phyloP scores from a whole-genome alignment of 2,329 filamentous ascomycete genomes.

The Calcarisporium arbuscula region DNA sequence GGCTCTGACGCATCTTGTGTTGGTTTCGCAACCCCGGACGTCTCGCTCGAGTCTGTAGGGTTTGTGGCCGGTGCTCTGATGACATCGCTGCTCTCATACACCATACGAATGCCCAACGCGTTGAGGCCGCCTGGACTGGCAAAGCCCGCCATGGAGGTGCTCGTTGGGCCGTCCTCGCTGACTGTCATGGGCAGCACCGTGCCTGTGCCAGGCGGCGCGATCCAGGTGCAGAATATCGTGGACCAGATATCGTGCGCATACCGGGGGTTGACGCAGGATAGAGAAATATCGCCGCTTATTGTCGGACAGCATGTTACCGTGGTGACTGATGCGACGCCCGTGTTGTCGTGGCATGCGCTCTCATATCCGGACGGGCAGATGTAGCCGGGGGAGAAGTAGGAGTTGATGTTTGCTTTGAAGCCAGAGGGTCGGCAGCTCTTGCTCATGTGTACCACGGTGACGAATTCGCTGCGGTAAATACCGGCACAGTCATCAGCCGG shows the following conservation, averaged over 20 bases:
- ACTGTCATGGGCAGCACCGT: conserved; percentile 19
- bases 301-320: conserved; percentile 30
- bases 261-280: conserved; percentile 20
- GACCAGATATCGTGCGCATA: conserved; percentile 16
- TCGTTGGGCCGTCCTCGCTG: conserved; percentile 15
- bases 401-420: conserved; percentile 18
- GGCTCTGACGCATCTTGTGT: neutral
- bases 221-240: conserved; percentile 27
- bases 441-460: conserved; percentile 25
- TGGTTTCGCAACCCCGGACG: neutral
- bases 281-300: conserved; percentile 15
- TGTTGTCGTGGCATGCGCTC: conserved; percentile 21
- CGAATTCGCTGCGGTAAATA: conserved; percentile 12
- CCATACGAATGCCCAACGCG: conserved; percentile 28
- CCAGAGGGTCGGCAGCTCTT: conserved; percentile 21
- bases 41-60: neutral
- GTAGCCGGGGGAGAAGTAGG: conserved; percentile 25
- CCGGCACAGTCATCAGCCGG: conserved; percentile 15
- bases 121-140: conserved; percentile 20
- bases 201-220: conserved; percentile 15
- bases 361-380: conserved; percentile 24
- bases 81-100: conserved; percentile 24
- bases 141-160: conserved; percentile 15
- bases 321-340: conserved; percentile 18
- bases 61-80: conserved; percentile 4